Base-by-base conservation (phyloP, 2,329 filamentous ascomycete genomes). In the Colletotrichum liaoningense region DNA sequence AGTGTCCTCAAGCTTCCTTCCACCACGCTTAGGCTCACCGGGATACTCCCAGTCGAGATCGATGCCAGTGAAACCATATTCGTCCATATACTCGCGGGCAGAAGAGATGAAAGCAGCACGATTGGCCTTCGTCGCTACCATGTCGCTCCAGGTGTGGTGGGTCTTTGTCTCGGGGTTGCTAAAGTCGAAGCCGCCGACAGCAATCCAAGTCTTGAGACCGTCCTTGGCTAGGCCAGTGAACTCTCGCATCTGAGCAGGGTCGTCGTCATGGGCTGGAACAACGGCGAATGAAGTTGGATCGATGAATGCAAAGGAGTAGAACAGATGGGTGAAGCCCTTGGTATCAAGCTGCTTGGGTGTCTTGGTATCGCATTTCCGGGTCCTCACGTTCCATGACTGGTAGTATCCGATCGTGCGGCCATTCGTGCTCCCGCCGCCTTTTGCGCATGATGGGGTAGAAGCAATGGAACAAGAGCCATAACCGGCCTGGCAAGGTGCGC, bases 11-110 rank as follows among this genome's bases (percentile, higher is more conserved):
- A 42, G 38, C 38, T 35, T 35, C 4, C 33, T 35, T 35, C 33
- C 38, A 16, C 38, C 38, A 42, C 38, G 38, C 38, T 42, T 42
- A 3, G 38, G 38, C 2, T 42, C 38, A 42, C 38, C 38, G 14
- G 38, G 38, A 16, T 42, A 42, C 38, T 42, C 38, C 38, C 38
- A 42, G 16, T 42, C 38, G 16, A 42, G 38, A 16, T 42, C 38
- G 5, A 42, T 42, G 5, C 38, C 38, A 16, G 14, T 16, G 38
- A 42, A 42, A 16, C 38, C 38, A 16, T 42, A 42, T 16, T 84
- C 70, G 24, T 74, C 75, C 54, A 69, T 70, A 26, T 33, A 54
- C n/a, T n/a, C 49, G 33, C 33, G 33, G 33, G 33, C 49, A 24
- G 49, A 54, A 5, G 49, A 19, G n/a, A 54, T 54, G 7, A 54